Percentiles rank a stretch among this genome's conserved stretches.
phyloP scores from a whole-genome alignment of 163 green algal species.

The Trebouxia gelatinosa region DNA sequence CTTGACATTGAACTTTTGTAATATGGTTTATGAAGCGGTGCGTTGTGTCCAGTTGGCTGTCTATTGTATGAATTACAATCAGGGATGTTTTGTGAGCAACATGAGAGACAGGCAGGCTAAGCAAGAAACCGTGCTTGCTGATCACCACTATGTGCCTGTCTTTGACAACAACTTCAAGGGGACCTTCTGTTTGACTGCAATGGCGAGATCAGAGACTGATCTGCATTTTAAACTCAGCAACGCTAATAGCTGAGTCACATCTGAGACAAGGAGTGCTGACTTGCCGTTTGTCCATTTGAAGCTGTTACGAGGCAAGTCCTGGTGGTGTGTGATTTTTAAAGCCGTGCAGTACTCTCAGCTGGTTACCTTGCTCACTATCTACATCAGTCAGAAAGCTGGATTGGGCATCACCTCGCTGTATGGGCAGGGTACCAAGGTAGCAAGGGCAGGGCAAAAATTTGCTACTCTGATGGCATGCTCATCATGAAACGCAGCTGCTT shows the following conservation, averaged over 20 bases:
- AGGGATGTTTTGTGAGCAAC: slow-evolving; percentile 1
- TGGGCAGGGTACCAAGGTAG: slow-evolving; percentile 5
- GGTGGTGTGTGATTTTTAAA: neutral
- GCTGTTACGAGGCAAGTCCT: neutral
- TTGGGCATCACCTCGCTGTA: slow-evolving; percentile 1
- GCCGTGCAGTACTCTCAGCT: neutral
- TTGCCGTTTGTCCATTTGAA: neutral
- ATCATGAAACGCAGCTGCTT: neutral
- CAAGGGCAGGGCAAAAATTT: neutral
- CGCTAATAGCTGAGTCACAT: neutral
- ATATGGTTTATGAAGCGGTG: slow-evolving; percentile 8
- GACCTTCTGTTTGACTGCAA: neutral
- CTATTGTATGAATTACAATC: neutral
- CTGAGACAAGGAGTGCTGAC: neutral
- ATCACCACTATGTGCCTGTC: neutral
- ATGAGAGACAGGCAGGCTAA: slow-evolving; percentile 1
- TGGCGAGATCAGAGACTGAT: neutral
- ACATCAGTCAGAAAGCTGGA: neutral
- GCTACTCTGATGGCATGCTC: neutral
- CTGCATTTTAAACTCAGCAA: too few relatives aligned
- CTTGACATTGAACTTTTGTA: neutral
- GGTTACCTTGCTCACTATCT: neutral
- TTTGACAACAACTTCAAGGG: too few relatives aligned
- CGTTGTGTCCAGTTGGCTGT: neutral
- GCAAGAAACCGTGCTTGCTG: neutral